Evolutionary conservation across 2,329 filamentous ascomycete species (phyloP), one percentile per base, ranked within the genome.

Genomic region (Penicillium sp.): DNA sequence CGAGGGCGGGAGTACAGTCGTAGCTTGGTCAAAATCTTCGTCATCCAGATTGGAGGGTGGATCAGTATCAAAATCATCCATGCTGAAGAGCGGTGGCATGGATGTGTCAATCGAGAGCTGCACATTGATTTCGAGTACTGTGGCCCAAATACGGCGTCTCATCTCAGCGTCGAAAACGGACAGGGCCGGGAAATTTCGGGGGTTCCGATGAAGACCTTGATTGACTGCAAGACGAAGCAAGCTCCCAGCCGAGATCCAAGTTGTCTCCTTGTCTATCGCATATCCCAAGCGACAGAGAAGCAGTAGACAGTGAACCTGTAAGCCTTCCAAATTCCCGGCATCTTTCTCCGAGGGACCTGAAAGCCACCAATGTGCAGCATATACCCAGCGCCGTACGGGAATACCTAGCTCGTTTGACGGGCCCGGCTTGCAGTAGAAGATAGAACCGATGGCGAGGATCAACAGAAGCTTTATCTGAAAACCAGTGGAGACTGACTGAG

Each of bases 321-420:
- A 48, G 1, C 69, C 68, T 34, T 59, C 62, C 15, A 73, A 41
- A 34, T 58, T 64, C 6, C 64, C 45, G 0, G 63, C 60, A 13
- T 61, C 52, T 33, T 71, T 70, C 39, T 69, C 64, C 16, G 67
- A 61, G 4, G 71, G 70, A 0, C 68, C 70, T 2, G 61, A 54
- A 1, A 73, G 60, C 72, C 72, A 74, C 52, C 61, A 64, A 44
- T 75, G 69, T 6, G 65, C 65, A 1, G 64, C 61, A 58, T 71
- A 64, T 5, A 70, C 57, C 69, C 69, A 72, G 2, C 44, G 58
- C 1, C 52, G 47, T 34, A 56, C 43, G 9, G 57, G 51, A 18
- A 61, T 33, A 10, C 41, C 45, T 4, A 55, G 45, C 5, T 54
- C 36, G 23, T 56, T 59, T 1, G 41, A 36, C 16, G 53, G 55